Base-by-base conservation (phyloP, 257 asterid species). In the Thymus mandschuricus region DNA sequence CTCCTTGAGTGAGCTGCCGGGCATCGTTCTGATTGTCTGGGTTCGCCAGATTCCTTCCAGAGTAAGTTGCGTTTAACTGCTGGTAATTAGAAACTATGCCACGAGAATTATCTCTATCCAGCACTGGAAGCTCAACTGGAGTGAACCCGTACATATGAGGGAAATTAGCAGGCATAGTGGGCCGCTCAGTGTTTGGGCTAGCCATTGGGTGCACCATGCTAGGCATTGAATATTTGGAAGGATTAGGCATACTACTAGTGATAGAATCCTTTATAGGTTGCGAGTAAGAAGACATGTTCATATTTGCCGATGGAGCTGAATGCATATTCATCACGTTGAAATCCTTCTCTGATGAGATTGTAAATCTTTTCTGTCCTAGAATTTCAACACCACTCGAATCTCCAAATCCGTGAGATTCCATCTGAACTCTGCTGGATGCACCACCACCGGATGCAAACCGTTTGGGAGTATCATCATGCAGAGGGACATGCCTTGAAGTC, bases 121-220 rank as follows among this genome's bases (percentile, higher is more conserved):
- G 64, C 41, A 84, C 75, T n/a, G 99, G 97, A 73, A 91, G 87
- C 83, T 84, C 96, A 69, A 87, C 81, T 62, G 94, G 69, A 58
- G 83, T 21, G 85, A 92, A 89, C 64, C 92, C 97, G 86, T 87
- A 89, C 91, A 86, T 85, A 64, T 84, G 56, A 5, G 97, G 97
- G 70, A 83, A 76, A 64, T 84, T 91, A 76, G 91, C 78, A 51
- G 92, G 85, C 61, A 77, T 55, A 70, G 82, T 84, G 2, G 86
- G 76, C 66, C 88, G 76, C 73, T 88, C 96, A 41, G 78, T 82
- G 68, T 65, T 86, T 58, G 84, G 65, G 40, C 83, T 58, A 75
- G 81, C 75, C 83, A 88, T 74, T 61, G 81, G 80, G 74, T 87
- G 97, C 85, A 88, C 79, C 83, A 81, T 69, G 63, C 83, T 78